These are phyloP conservation scores for Choanephora cucurbitarum DNA, from an alignment of 371 early-diverging fungal species.

Conservation along the genomic window DNA sequence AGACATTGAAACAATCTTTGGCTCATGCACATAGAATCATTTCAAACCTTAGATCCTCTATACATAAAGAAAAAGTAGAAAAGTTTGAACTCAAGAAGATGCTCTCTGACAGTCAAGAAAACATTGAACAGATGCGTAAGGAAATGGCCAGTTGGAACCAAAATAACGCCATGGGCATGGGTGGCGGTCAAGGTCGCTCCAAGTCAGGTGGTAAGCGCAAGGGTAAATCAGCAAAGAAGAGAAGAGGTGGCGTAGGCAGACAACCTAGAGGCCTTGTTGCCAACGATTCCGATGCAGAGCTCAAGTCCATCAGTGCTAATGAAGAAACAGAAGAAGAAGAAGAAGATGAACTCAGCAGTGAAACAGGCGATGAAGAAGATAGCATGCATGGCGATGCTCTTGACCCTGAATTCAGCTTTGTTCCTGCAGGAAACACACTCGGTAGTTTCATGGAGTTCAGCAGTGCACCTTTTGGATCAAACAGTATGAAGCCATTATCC, in stretches of 20 bases:
- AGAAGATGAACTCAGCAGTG: background rate
- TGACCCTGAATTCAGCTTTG: conserved; percentile 5
- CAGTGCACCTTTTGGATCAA: conserved; percentile 10
- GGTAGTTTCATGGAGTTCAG: conserved; percentile 3
- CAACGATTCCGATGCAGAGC: conserved; percentile 15
- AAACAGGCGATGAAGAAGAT: conserved; percentile 8
- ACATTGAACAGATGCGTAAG: conserved; percentile 59
- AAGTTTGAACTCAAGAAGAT: conserved; percentile 65
- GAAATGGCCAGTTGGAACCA: conserved; percentile 34
- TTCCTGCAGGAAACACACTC: conserved; percentile 9
- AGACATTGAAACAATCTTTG: conserved; percentile 49
- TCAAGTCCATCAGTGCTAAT: background rate
- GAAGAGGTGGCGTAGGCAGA: conserved; percentile 22
- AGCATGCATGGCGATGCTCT: background rate
- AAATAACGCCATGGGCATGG: conserved; percentile 9
- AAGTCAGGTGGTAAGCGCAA: conserved; percentile 16
- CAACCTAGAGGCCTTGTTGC: conserved; percentile 24
- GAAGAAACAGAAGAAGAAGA: background rate
- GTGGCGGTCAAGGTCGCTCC: conserved; percentile 1
- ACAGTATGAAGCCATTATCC: conserved; percentile 26
- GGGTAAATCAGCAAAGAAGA: conserved; percentile 9
- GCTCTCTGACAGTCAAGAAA: conserved; percentile 65
- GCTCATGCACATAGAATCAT: conserved; percentile 56
- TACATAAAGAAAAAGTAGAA: conserved; percentile 54
- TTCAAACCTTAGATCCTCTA: conserved; percentile 47